phyloP scores from a whole-genome alignment of 805 yeast genomes.

The Blastobotrys mokoenaii region DNA sequence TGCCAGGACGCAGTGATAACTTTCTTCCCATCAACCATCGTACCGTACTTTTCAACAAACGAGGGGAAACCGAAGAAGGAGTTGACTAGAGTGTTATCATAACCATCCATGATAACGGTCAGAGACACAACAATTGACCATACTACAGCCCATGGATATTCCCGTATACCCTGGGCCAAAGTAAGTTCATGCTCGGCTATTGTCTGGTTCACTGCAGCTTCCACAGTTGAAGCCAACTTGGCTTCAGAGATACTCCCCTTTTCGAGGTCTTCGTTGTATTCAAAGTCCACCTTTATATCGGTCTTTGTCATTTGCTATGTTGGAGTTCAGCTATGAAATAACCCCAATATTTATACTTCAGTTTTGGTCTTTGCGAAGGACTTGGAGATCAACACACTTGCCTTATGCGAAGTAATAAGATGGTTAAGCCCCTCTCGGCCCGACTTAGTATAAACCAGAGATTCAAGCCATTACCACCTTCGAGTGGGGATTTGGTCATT shows the following conservation, averaged over 20 bases:
- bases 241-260: neutral
- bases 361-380: no score
- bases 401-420: no score
- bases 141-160: conserved; percentile 35
- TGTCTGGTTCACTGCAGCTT: neutral
- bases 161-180: conserved; percentile 12
- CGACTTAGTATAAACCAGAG: no score
- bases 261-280: neutral
- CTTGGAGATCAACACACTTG: no score
- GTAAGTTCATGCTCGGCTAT: conserved; percentile 15
- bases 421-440: no score
- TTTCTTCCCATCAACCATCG: neutral
- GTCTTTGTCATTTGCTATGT: no score
- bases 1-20: conserved; percentile 17
- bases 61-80: conserved; percentile 39
- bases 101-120: conserved; percentile 43
- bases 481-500: no score
- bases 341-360: no score
- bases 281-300: no score
- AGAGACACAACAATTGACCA: conserved; percentile 3
- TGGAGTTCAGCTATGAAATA: no score
- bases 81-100: conserved; percentile 34
- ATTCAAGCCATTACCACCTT: no score
- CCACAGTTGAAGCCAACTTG: neutral
- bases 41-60: conserved; percentile 34